Evolutionary conservation across 2,329 filamentous ascomycete genomes (phyloP).

Genomic region (Exophiala alcalophila): DNA sequence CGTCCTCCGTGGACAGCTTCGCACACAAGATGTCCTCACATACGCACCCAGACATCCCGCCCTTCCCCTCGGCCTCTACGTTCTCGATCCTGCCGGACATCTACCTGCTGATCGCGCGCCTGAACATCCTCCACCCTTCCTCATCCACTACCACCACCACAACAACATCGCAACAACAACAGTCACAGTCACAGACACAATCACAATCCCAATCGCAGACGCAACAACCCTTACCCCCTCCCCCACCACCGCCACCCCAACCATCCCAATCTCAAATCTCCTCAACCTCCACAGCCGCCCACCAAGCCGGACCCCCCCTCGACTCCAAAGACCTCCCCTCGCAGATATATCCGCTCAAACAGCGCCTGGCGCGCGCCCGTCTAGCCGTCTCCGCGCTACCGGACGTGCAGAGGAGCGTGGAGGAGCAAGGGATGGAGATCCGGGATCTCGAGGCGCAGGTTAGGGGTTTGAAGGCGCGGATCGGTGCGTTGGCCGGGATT

Average conservation of each 20-base stretch:
- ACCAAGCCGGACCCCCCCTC: conserved; percentile 42
- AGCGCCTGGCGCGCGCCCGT: conserved; percentile 77
- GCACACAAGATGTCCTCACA: conserved; percentile 14
- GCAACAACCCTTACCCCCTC: conserved; percentile 31
- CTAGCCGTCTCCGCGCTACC: conserved; percentile 44
- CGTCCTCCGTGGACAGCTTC: not conserved
- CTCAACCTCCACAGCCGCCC: conserved; percentile 34
- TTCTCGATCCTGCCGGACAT: conserved; percentile 85
- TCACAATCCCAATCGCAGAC: conserved; percentile 17
- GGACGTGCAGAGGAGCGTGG: conserved; percentile 44
- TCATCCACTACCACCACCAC: conserved; percentile 43
- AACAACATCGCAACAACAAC: conserved; percentile 43
- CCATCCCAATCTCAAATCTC: conserved; percentile 27
- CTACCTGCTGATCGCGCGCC: conserved; percentile 70
- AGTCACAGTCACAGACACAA: conserved; percentile 20
- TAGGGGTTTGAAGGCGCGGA: conserved; percentile 38
- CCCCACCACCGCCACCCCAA: conserved; percentile 26
- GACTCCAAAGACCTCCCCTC: conserved; percentile 74
- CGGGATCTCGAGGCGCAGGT: conserved; percentile 41
- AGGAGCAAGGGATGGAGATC: conserved; percentile 47
- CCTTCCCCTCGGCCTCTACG: conserved; percentile 71
- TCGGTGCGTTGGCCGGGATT: conserved; percentile 41
- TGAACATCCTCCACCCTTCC: conserved; percentile 51
- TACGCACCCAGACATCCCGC: conserved; percentile 28
- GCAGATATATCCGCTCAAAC: conserved; percentile 74